Evolutionary conservation across 2,329 filamentous ascomycete species (phyloP).

Genomic region (Cladosporium cucumerinum): DNA sequence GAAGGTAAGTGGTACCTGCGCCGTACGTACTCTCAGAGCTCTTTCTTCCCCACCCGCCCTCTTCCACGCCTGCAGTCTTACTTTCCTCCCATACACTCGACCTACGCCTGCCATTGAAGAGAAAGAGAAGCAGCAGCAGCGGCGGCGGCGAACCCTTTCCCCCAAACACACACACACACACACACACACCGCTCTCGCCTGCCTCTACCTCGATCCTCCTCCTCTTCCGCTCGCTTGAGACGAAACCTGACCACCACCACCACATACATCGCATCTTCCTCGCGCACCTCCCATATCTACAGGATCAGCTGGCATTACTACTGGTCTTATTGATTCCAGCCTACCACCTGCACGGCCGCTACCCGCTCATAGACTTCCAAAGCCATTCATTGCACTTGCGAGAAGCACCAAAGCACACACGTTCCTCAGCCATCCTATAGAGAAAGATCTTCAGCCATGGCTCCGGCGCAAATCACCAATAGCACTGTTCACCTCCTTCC

Average conservation of each 20-base stretch:
- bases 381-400: not conserved
- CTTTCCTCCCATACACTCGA: not conserved
- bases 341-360: not conserved
- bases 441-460: slow-evolving; percentile 28
- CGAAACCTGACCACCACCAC: not conserved
- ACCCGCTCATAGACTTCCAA: not conserved
- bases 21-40: not conserved
- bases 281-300: not conserved
- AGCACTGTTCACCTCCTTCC: slow-evolving; percentile 73
- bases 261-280: slow-evolving; percentile 7
- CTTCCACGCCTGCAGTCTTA: slow-evolving; percentile 1
- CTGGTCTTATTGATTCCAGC: not conserved
- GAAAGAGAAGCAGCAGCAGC: too few species aligned
- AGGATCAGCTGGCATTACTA: slow-evolving; percentile 15
- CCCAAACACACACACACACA: slow-evolving; percentile 2
- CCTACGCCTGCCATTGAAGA: slow-evolving; percentile 7
- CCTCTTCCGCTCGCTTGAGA: not conserved
- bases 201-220: slow-evolving; percentile 1
- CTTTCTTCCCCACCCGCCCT: slow-evolving; percentile 10
- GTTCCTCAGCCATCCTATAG: not conserved
- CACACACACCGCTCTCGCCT: slow-evolving; percentile 3
- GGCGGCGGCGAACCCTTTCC: not conserved
- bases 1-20: slow-evolving; percentile 10
- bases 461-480: slow-evolving; percentile 37
- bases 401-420: slow-evolving; percentile 3